phyloP scores from a whole-genome alignment of 768 basidiomycete genomes.

The Xanthoconium purpureum region DNA sequence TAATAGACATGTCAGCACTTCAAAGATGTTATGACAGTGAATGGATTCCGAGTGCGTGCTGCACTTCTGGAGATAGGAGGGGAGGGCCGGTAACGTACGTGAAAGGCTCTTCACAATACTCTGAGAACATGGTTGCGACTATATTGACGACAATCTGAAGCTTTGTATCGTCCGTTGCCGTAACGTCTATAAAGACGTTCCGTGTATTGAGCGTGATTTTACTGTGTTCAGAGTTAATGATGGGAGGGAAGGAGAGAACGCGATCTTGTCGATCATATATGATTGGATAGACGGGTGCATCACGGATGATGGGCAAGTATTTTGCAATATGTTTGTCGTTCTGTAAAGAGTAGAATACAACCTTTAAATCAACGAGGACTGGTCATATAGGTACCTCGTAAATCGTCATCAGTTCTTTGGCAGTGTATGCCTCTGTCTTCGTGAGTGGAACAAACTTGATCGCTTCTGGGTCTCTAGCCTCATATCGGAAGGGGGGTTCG shows the following conservation, averaged over 20 bases:
- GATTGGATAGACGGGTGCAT: constrained; percentile 95
- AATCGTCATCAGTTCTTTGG: constrained; percentile 86
- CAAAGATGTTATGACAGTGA: not conserved
- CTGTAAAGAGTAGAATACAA: constrained; percentile 38
- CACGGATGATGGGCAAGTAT: constrained; percentile 90
- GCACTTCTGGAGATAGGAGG: not conserved
- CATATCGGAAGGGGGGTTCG: constrained; percentile 82
- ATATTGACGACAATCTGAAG: constrained; percentile 95
- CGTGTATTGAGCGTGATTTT: constrained; percentile 93
- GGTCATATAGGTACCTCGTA: constrained; percentile 68
- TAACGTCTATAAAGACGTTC: constrained; percentile 96
- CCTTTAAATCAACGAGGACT: not conserved
- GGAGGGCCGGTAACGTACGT: constrained; percentile 52
- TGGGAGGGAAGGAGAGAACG: constrained; percentile 96
- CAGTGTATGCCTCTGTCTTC: constrained; percentile 76
- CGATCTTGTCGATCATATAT: constrained; percentile 89
- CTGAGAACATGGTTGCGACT: constrained; percentile 95
- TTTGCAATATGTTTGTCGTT: constrained; percentile 86
- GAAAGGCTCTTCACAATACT: constrained; percentile 90
- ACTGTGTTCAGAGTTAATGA: constrained; percentile 96
- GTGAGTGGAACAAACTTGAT: constrained; percentile 91
- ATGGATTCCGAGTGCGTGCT: not conserved
- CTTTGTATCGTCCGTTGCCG: constrained; percentile 95
- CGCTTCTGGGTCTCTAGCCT: constrained; percentile 74
- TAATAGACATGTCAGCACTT: not conserved